A percentile compares a stretch with the other conserved stretches of the same genome.
Conservation (phyloP, 2,329 filamentous ascomycete species). For the Scopulariopsis brevicaulis region DNA sequence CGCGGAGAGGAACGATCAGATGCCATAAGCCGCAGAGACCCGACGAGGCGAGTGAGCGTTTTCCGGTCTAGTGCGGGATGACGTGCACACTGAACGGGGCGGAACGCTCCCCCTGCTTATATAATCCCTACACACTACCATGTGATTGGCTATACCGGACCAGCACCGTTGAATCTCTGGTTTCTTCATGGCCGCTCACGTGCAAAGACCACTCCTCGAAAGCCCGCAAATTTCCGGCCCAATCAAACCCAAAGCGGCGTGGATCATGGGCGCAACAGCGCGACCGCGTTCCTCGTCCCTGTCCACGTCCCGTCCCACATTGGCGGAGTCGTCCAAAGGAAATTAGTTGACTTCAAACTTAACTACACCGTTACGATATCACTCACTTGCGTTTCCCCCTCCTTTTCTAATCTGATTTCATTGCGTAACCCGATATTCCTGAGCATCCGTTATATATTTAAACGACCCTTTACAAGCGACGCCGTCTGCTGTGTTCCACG, state of each 20-base stretch:
- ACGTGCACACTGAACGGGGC: neutral
- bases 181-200: neutral
- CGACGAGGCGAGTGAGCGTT: neutral
- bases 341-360: conserved; percentile 2
- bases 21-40: neutral
- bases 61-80: neutral
- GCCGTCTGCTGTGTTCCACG: neutral
- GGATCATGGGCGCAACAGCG: neutral
- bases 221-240: conserved; percentile 2
- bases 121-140: neutral
- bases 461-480: neutral
- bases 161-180: neutral
- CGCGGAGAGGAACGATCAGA: too few relatives aligned
- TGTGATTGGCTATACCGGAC: neutral
- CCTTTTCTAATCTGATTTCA: neutral
- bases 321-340: neutral
- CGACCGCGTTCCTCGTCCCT: conserved; percentile 2
- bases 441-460: neutral
- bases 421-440: neutral
- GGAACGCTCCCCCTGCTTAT: neutral
- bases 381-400: neutral
- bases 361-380: neutral
- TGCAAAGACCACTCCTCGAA: neutral
- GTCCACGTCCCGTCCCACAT: conserved; percentile 3
- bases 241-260: conserved; percentile 3